phyloP scores from a whole-genome alignment of 192 early-diverging fungal species.

The Gonapodya prolifera region DNA sequence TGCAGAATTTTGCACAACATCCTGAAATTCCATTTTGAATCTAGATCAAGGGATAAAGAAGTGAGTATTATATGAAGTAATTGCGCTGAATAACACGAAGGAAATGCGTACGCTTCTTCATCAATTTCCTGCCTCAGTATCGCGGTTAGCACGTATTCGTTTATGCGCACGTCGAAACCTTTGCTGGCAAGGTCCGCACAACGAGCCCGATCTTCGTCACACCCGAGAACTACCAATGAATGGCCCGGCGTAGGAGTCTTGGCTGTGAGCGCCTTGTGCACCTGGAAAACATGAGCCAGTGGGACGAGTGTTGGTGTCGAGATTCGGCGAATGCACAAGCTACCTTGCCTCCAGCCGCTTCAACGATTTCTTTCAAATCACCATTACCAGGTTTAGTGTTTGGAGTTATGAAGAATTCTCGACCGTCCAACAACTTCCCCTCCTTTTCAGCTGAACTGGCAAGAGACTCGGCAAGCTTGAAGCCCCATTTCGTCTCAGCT shows the following conservation, averaged over 20 bases:
- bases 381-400: background rate
- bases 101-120: background rate
- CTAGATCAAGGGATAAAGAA: no score
- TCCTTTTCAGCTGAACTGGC: background rate
- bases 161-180: background rate
- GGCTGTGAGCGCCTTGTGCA: background rate
- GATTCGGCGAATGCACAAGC: background rate
- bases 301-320: background rate
- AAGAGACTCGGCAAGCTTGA: background rate
- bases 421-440: background rate
- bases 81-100: no score
- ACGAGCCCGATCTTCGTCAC: background rate
- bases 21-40: no score
- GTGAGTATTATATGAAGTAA: no score
- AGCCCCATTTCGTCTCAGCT: background rate
- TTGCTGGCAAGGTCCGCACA: background rate
- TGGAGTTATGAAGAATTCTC: background rate
- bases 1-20: no score
- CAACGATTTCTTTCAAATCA: background rate
- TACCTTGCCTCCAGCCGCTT: conserved; percentile 2
- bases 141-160: conserved; percentile 2
- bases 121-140: background rate
- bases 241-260: background rate
- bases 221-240: background rate
- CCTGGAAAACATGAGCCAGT: background rate